A percentile compares a stretch with the other conserved stretches of the same genome.
These are phyloP conservation scores for Eucalyptus erythrocorys DNA, from an alignment of 345 rosid species.

Conservation along the genomic window DNA sequence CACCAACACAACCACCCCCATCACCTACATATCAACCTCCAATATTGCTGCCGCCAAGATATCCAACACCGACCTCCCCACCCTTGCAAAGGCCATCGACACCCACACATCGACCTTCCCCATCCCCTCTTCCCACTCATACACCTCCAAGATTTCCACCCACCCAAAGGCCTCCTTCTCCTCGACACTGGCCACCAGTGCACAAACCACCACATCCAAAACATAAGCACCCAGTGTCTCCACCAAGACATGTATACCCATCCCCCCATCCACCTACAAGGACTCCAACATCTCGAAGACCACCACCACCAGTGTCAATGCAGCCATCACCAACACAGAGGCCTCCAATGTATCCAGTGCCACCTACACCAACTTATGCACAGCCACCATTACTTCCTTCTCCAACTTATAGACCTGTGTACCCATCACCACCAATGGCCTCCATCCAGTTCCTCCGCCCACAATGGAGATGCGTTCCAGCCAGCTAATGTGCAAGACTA, in stretches of 20 bases:
- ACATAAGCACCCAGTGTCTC: not conserved
- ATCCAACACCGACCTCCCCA: not conserved
- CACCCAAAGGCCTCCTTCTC: not conserved
- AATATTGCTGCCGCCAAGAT: not conserved
- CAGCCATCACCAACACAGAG: not conserved
- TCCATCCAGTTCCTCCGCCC: not conserved
- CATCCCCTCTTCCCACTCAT: not conserved
- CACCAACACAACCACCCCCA: not conserved
- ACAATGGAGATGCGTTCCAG: not conserved
- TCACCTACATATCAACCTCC: not conserved
- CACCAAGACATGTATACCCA: not conserved
- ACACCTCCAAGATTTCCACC: not conserved
- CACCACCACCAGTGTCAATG: not conserved
- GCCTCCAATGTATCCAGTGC: not conserved
- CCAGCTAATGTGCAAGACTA: not conserved
- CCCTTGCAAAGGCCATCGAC: not conserved
- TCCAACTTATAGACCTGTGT: not conserved
- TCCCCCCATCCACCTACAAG: not conserved
- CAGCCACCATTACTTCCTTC: not conserved
- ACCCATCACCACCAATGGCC: not conserved
- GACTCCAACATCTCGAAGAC: not conserved
- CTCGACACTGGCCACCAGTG: not conserved
- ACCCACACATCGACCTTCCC: not conserved
- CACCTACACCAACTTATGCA: not conserved
- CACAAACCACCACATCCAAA: not conserved